phyloP scores from a whole-genome alignment of 805 yeast species.

The Starmerella sirachaensis region DNA sequence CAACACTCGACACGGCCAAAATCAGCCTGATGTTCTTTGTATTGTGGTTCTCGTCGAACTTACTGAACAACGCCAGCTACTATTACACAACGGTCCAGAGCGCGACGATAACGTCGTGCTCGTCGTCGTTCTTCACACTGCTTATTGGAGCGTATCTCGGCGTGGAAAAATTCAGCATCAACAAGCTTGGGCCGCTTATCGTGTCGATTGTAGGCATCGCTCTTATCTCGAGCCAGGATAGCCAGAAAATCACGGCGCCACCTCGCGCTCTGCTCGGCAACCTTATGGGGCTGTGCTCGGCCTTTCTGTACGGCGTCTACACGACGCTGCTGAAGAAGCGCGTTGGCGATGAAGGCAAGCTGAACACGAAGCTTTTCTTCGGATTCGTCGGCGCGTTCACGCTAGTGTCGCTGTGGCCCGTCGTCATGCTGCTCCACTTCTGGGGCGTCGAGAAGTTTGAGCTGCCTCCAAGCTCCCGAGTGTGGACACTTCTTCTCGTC shows the following conservation, averaged over 20 bases:
- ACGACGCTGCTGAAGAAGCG: conserved; percentile 69
- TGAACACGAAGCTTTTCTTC: conserved; percentile 79
- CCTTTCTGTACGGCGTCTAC: conserved; percentile 82
- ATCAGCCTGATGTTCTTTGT: conserved; percentile 72
- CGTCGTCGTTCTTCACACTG: conserved; percentile 86
- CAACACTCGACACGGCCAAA: conserved; percentile 48
- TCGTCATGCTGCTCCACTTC: conserved; percentile 52
- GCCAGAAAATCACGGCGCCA: conserved; percentile 22
- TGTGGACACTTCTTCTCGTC: conserved; percentile 41
- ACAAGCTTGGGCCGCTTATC: conserved; percentile 57
- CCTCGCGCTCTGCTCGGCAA: conserved; percentile 50
- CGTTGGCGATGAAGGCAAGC: conserved; percentile 58
- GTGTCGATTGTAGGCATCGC: conserved; percentile 69
- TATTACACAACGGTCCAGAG: conserved; percentile 86
- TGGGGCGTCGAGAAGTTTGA: conserved; percentile 59
- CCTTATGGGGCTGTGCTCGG: conserved; percentile 67
- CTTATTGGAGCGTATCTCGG: conserved; percentile 62
- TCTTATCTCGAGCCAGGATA: conserved; percentile 51
- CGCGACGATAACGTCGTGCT: conserved; percentile 84
- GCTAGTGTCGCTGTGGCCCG: conserved; percentile 67
- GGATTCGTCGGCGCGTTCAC: conserved; percentile 91
- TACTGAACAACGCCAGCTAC: conserved; percentile 77
- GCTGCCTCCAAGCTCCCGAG: conserved; percentile 45
- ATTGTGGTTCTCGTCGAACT: conserved; percentile 83
- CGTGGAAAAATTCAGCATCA: conserved; percentile 53